A percentile compares a stretch with the other conserved stretches of the same genome.
Conservation (phyloP, 1,284 basidiomycete genomes). For the Anthracocystis panici-leucophaei region DNA sequence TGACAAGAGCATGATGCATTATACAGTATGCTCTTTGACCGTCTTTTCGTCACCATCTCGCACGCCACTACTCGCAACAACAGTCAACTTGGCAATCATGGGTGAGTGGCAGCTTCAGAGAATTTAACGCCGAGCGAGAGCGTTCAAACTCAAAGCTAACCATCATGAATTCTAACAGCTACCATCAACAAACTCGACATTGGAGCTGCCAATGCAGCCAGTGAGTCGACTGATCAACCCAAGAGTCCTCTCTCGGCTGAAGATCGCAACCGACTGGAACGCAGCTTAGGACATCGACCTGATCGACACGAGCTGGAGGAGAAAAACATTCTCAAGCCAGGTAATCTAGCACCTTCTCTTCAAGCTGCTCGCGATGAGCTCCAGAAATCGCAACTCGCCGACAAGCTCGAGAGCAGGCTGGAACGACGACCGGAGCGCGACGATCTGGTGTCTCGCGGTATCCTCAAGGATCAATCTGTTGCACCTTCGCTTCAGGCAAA, state of each 20-base stretch:
- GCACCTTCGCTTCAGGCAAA: slow-evolving; percentile 79
- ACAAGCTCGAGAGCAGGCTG: slow-evolving; percentile 53
- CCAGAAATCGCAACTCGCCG: slow-evolving; percentile 50
- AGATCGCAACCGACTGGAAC: slow-evolving; percentile 72
- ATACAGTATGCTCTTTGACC: too few species aligned
- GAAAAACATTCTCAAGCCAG: slow-evolving; percentile 44
- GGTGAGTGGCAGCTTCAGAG: background rate
- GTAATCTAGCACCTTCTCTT: slow-evolving; percentile 54
- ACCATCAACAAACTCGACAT: slow-evolving; percentile 25
- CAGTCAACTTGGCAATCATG: background rate
- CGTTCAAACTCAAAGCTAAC: background rate
- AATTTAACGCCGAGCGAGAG: background rate
- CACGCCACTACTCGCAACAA: background rate
- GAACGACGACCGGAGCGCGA: slow-evolving; percentile 57
- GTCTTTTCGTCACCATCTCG: background rate
- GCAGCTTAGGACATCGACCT: slow-evolving; percentile 75
- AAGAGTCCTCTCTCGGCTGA: slow-evolving; percentile 29
- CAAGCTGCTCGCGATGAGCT: slow-evolving; percentile 58
- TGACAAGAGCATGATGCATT: slow-evolving; percentile 1
- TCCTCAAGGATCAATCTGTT: slow-evolving; percentile 75
- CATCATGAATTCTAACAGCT: background rate
- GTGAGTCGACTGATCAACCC: slow-evolving; percentile 1
- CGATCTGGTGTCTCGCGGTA: slow-evolving; percentile 53
- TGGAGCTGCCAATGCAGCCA: slow-evolving; percentile 25
- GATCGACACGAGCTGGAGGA: slow-evolving; percentile 75